phyloP scores from a whole-genome alignment of 2,329 filamentous ascomycete species.

The Camillea tinctor region DNA sequence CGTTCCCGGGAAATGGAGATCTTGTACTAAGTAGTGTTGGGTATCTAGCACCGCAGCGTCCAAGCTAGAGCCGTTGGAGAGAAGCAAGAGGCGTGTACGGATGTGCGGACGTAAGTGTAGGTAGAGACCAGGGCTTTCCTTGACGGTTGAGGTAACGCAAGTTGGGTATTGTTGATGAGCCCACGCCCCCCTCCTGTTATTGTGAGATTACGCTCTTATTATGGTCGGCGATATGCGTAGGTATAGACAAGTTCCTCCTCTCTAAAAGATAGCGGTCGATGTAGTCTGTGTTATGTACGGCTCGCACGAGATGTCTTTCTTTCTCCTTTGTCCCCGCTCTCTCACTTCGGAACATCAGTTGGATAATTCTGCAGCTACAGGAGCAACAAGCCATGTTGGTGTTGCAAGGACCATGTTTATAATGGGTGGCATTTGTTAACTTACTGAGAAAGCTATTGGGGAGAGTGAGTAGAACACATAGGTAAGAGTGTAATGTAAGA shows the following conservation, averaged over 20 bases:
- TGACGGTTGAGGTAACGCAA: slow-evolving; percentile 14
- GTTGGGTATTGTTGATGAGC: slow-evolving; percentile 25
- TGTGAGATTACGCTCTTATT: slow-evolving; percentile 4
- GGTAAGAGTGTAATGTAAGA: background rate
- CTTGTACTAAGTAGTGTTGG: background rate
- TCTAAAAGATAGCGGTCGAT: slow-evolving; percentile 16
- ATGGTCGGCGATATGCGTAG: background rate
- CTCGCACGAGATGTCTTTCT: slow-evolving; percentile 20
- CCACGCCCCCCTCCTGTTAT: slow-evolving; percentile 21
- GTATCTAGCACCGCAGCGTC: slow-evolving; percentile 7
- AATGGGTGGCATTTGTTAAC: background rate
- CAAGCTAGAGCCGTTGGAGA: slow-evolving; percentile 15
- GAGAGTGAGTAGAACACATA: background rate
- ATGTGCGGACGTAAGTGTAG: background rate
- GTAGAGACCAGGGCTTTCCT: slow-evolving; percentile 4
- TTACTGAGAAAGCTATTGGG: background rate
- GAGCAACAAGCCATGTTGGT: slow-evolving; percentile 8
- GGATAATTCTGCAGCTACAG: slow-evolving; percentile 10
- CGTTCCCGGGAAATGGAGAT: slow-evolving; percentile 7
- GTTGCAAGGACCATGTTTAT: slow-evolving; percentile 3
- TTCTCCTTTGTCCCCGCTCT: slow-evolving; percentile 23
- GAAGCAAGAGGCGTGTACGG: slow-evolving; percentile 13
- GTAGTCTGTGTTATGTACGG: slow-evolving; percentile 18
- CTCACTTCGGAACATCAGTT: slow-evolving; percentile 11
- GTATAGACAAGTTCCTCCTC: slow-evolving; percentile 13